phyloP scores from a whole-genome alignment of 2,329 filamentous ascomycete species.

The Chaetomium sp. region DNA sequence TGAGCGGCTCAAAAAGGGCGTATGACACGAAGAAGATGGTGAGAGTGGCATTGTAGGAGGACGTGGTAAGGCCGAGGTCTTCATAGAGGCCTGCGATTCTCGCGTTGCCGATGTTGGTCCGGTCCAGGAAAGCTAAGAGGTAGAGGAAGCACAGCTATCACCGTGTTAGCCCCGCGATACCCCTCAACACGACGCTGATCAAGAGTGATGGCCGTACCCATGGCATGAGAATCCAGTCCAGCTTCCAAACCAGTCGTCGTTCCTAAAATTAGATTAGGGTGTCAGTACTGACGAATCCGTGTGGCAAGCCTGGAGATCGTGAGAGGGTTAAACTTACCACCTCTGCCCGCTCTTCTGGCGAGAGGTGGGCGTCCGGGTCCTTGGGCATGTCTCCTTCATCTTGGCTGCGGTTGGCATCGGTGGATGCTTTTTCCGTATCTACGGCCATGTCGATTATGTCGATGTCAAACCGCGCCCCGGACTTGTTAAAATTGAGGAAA shows the following conservation, averaged over 20 bases:
- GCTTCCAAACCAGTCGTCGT: constrained; percentile 38
- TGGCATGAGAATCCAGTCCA: constrained; percentile 42
- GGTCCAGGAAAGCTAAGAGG: constrained; percentile 71
- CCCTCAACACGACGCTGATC: not conserved
- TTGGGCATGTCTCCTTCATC: constrained; percentile 34
- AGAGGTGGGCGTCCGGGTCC: constrained; percentile 41
- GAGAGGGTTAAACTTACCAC: constrained; percentile 33
- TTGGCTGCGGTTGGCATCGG: constrained; percentile 31
- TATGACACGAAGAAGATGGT: constrained; percentile 90
- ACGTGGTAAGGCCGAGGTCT: constrained; percentile 62
- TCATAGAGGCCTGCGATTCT: constrained; percentile 57
- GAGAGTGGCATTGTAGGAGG: constrained; percentile 72
- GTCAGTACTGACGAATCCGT: not conserved
- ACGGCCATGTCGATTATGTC: constrained; percentile 24
- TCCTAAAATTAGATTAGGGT: constrained; percentile 36
- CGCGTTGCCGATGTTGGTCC: constrained; percentile 77
- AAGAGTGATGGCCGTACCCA: constrained; percentile 37
- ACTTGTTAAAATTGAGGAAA: constrained; percentile 15
- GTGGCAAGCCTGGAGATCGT: not conserved
- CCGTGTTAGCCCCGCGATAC: not conserved
- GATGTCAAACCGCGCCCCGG: constrained; percentile 21
- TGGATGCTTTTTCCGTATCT: constrained; percentile 30
- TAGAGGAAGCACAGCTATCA: constrained; percentile 68
- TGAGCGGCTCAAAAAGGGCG: constrained; percentile 73
- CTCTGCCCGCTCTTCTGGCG: constrained; percentile 36